A percentile compares a stretch with the other conserved stretches of the same genome.
phyloP scores from a whole-genome alignment of 23 red algal genomes.

The Gracilariopsis chorda region DNA sequence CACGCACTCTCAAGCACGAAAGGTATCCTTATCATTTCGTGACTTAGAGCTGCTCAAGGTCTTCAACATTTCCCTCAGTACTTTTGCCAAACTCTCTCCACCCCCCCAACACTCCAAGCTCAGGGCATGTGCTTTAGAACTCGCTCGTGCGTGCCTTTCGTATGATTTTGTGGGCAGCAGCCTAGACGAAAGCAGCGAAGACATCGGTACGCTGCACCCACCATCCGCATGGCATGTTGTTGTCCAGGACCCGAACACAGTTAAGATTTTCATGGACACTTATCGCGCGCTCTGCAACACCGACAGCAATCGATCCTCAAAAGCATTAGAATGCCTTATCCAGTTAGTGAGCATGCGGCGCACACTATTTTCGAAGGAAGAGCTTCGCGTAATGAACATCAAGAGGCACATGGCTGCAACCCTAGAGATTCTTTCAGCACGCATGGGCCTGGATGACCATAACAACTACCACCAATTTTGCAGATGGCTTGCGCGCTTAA shows the following conservation, averaged over 20 bases:
- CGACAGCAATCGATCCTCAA: conserved; percentile 39
- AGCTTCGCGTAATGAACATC: conserved; percentile 72
- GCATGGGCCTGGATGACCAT: conserved; percentile 69
- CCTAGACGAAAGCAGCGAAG: conserved; percentile 75
- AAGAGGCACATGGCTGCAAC: conserved; percentile 61
- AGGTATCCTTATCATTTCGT: conserved; percentile 76
- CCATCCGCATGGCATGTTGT: conserved; percentile 72
- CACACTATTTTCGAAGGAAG: conserved; percentile 74
- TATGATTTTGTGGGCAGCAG: conserved; percentile 88
- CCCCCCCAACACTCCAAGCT: conserved; percentile 52
- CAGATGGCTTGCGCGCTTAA: conserved; percentile 83
- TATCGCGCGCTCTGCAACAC: conserved; percentile 53
- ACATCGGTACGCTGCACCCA: conserved; percentile 79
- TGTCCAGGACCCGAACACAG: conserved; percentile 71
- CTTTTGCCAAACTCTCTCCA: conserved; percentile 55
- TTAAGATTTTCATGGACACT: conserved; percentile 72
- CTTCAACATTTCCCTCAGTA: conserved; percentile 63
- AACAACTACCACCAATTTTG: conserved; percentile 90
- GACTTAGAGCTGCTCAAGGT: conserved; percentile 65
- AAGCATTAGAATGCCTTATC: conserved; percentile 72
- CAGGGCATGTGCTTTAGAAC: conserved; percentile 27
- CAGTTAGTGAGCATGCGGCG: conserved; percentile 81
- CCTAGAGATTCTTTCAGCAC: conserved; percentile 59
- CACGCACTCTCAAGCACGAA: conserved; percentile 72
- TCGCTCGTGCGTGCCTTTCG: conserved; percentile 57